These are phyloP conservation scores for Williopsis jadinii DNA, from an alignment of 1,139 yeast genomes.

Conservation along the genomic window DNA sequence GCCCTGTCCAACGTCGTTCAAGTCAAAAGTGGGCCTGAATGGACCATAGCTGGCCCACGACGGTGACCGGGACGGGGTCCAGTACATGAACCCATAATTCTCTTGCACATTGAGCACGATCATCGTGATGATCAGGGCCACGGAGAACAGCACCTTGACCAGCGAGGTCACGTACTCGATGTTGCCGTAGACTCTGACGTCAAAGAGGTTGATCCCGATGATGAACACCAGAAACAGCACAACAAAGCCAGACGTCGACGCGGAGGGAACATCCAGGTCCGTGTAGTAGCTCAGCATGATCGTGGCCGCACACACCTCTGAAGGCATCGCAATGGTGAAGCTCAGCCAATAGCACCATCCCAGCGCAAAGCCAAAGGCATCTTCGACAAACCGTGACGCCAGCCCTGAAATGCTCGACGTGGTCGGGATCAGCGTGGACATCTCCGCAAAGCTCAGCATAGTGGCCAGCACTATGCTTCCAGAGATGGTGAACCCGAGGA, in stretches of 20 bases:
- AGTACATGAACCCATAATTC: constrained; percentile 56
- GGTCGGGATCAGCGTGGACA: constrained; percentile 77
- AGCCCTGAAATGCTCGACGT: constrained; percentile 76
- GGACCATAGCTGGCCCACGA: constrained; percentile 54
- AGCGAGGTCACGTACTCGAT: constrained; percentile 60
- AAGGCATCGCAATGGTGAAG: constrained; percentile 67
- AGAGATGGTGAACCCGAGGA: constrained; percentile 61
- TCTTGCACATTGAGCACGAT: constrained; percentile 53
- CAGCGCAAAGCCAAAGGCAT: constrained; percentile 76
- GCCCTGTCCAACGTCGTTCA: constrained; percentile 43
- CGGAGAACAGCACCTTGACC: constrained; percentile 47
- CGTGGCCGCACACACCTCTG: constrained; percentile 76
- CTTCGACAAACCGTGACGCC: constrained; percentile 75
- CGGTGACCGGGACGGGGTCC: constrained; percentile 50
- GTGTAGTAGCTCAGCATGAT: constrained; percentile 66
- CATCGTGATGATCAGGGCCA: constrained; percentile 56
- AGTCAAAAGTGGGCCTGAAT: constrained; percentile 63
- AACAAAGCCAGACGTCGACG: constrained; percentile 61
- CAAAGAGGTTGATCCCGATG: constrained; percentile 47
- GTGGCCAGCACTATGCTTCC: constrained; percentile 66
- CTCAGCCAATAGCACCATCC: constrained; percentile 77
- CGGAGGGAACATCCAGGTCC: constrained; percentile 41
- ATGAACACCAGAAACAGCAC: constrained; percentile 47
- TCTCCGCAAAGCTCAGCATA: constrained; percentile 74
- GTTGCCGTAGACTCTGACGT: constrained; percentile 70